A percentile compares a stretch with the other conserved stretches of the same genome.
These are phyloP conservation scores for Thoreauomyces humboldtii DNA, from an alignment of 192 early-diverging fungal species.

Conservation along the genomic window DNA sequence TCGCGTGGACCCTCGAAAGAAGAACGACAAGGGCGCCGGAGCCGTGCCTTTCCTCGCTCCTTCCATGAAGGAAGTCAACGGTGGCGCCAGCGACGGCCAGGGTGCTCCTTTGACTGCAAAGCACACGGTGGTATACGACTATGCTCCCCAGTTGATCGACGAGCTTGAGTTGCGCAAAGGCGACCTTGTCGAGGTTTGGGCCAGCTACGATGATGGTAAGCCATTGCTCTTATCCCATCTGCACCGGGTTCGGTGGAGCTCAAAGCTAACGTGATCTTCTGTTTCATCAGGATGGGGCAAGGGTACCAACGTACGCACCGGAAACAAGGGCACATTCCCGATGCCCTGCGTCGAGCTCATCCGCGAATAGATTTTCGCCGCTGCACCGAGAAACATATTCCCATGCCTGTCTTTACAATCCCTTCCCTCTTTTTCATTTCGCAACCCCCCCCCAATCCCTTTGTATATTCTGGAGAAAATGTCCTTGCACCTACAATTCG, in stretches of 20 bases:
- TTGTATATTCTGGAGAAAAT: no score
- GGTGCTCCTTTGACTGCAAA: not conserved
- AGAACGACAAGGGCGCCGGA: no score
- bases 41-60: constrained; percentile 12
- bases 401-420: no score
- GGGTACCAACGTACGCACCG: constrained; percentile 25
- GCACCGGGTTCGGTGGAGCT: no score
- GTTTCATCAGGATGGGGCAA: constrained; percentile 39
- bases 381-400: no score
- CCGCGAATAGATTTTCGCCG: constrained; percentile 18
- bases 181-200: constrained; percentile 33
- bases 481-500: no score
- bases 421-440: no score
- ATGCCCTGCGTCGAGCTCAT: constrained; percentile 29
- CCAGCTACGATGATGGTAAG: constrained; percentile 27
- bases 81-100: not conserved
- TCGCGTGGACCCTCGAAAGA: not conserved
- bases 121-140: constrained; percentile 29
- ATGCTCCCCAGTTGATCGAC: constrained; percentile 26
- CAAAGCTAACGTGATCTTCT: no score
- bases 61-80: not conserved
- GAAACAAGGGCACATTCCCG: constrained; percentile 32
- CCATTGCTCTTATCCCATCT: no score
- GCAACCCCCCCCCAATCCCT: no score
- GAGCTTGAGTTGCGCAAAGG: constrained; percentile 37